These are phyloP conservation scores for Pseudogymnoascus sp. DNA, from an alignment of 2,329 filamentous ascomycete genomes.

Conservation along the genomic window DNA sequence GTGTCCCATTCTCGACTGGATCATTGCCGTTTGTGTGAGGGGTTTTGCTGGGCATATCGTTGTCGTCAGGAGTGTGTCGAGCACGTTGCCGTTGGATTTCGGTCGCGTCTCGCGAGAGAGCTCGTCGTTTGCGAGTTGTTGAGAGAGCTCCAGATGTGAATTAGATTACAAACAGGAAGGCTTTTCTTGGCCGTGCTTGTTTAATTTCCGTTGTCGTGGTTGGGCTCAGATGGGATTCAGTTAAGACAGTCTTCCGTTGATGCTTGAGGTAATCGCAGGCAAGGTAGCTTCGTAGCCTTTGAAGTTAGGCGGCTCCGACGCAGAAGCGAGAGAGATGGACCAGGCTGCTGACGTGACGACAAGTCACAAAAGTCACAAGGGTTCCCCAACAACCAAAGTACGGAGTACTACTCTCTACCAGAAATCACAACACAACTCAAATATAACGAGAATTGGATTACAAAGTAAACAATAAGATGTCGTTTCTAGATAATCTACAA, in stretches of 20 bases:
- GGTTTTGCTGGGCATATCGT: conserved; percentile 63
- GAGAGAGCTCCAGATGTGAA: not conserved
- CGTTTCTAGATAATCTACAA: not conserved
- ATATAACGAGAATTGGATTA: not conserved
- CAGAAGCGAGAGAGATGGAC: conserved; percentile 4
- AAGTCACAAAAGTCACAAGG: not conserved
- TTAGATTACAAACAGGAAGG: conserved; percentile 5
- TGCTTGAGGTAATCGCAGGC: conserved; percentile 8
- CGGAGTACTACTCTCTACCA: not conserved
- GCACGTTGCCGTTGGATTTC: not conserved
- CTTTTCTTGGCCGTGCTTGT: not conserved
- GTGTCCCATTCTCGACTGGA: conserved; percentile 59
- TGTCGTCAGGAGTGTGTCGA: conserved; percentile 6
- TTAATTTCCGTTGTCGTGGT: not conserved
- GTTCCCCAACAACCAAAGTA: conserved; percentile 1
- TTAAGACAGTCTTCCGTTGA: conserved; percentile 1
- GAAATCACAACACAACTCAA: not conserved
- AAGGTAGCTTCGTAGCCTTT: conserved; percentile 9
- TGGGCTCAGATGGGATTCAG: not conserved
- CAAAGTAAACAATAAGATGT: not conserved
- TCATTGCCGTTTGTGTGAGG: conserved; percentile 60
- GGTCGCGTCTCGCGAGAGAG: conserved; percentile 6
- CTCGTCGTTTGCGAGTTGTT: conserved; percentile 1
- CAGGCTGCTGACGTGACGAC: conserved; percentile 8
- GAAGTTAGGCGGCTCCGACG: conserved; percentile 5